Base-by-base conservation (phyloP, 2,329 filamentous ascomycete species). In the Chrysoporthe austroafricana region DNA sequence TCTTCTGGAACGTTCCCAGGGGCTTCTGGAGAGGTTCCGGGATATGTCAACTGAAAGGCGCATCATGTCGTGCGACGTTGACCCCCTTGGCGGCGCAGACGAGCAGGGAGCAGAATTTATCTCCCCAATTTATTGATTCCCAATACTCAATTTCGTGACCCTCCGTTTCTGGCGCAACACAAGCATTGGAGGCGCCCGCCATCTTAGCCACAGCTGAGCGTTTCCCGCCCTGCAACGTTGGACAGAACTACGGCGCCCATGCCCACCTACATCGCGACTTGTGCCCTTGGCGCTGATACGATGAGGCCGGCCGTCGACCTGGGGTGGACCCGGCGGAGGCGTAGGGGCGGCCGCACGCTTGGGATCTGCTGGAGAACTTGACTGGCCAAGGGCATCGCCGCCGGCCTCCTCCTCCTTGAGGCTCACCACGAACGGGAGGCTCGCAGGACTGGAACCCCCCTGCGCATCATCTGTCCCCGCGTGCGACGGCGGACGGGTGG, bases 11-110 rank as follows among this genome's bases (percentile, higher is more conserved):
- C 11, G 39, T 54, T 34, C 21, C 42, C 26, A 36, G 36, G 50
- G 3, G 21, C 66, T 68, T 68, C 66, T 66, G 64, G 52, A 68
- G 62, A 54, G 43, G 54, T 62, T 52, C 61, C n/a, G 50, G 56
- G 60, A 21, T 50, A 66, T 57, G 42, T 67, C 61, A 46, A 32
- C n/a, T 18, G 39, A 34, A 26, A 36, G 18, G 63, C 56, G 44
- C 54, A 36, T 58, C 63, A 50, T 39, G 42, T 56, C 50, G 50
- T 66, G 52, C 44, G n/a, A 62, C 66, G 13, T 36, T 39, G 7
- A 6, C 59, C 21, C 13, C 18, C n/a, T 21, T 18, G n/a, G 32
- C 5, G 21, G 2, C 44, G 7, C 18, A 13, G 18, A 36, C 6
- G 26, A 16, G 9, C 2, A 50, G 48, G 13, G 8, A 32, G 46